Conservation (phyloP, 345 rosid species). For the Turritis glabra region DNA sequence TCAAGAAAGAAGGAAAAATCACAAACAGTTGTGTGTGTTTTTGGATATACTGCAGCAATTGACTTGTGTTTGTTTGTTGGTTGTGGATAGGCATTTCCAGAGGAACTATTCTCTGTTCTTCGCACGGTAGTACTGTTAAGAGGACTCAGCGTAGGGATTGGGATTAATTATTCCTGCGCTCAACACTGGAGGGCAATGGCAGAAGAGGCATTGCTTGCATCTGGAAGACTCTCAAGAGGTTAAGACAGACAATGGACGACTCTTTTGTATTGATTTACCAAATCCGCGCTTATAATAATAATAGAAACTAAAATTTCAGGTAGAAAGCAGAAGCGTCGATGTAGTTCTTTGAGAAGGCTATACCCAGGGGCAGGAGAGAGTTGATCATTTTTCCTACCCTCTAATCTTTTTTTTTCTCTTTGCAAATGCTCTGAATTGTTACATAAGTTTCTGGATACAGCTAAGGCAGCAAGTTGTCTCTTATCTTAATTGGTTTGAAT, state of each 20-base stretch:
- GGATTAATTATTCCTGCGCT: conserved; percentile 78
- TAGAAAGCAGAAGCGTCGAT: conserved; percentile 27
- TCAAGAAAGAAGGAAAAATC: neutral
- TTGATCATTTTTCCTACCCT: neutral
- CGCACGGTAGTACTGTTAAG: conserved; percentile 82
- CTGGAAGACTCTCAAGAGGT: conserved; percentile 71
- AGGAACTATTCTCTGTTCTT: conserved; percentile 87
- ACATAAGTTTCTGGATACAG: neutral
- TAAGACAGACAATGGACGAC: neutral
- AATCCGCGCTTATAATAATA: neutral
- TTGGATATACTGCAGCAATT: neutral
- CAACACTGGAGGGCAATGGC: conserved; percentile 92
- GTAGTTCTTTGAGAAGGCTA: conserved; percentile 14
- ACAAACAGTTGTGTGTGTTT: neutral
- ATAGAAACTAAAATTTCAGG: conserved; percentile 21
- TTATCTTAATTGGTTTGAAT: neutral
- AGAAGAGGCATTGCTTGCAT: conserved; percentile 68
- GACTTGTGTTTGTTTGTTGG: neutral
- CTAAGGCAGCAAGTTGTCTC: conserved; percentile 6
- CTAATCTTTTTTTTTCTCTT: neutral
- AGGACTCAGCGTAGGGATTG: conserved; percentile 94
- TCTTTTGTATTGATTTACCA: neutral
- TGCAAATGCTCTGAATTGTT: neutral
- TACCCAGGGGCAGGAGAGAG: neutral
- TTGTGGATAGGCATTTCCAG: conserved; percentile 74